Evolutionary conservation across 108 stramenopile species (phyloP).

Genomic region (Pseudonitzschia multistriata): DNA sequence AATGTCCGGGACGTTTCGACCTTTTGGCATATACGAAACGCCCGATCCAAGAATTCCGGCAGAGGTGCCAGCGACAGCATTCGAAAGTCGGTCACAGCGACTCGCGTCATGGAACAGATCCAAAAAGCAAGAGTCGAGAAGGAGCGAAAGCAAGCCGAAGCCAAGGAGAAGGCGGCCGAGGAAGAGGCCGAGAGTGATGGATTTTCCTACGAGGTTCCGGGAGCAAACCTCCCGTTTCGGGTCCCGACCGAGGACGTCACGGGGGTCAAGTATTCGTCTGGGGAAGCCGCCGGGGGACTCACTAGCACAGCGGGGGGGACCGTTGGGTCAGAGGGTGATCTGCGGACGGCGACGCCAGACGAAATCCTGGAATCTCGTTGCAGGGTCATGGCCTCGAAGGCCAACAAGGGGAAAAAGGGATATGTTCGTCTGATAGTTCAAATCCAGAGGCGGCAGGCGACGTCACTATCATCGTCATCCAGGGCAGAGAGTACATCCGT

Average conservation of each 20-base stretch:
- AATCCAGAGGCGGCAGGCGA: background rate
- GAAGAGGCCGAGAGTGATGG: background rate
- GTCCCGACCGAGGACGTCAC: slow-evolving; percentile 51
- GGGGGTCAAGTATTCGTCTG: slow-evolving; percentile 62
- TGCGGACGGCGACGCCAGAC: slow-evolving; percentile 68
- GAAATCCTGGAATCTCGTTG: slow-evolving; percentile 85
- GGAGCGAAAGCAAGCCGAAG: slow-evolving; percentile 7
- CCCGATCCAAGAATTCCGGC: slow-evolving; percentile 33
- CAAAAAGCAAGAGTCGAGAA: slow-evolving; percentile 18
- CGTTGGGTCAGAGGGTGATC: slow-evolving; percentile 12
- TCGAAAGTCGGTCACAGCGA: slow-evolving; percentile 70
- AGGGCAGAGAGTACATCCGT: background rate
- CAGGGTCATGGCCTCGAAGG: slow-evolving; percentile 38
- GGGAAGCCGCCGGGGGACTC: background rate
- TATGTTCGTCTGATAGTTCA: slow-evolving; percentile 45
- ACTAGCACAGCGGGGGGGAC: slow-evolving; percentile 32
- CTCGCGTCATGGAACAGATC: slow-evolving; percentile 80
- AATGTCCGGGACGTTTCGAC: slow-evolving; percentile 60
- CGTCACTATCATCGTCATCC: background rate
- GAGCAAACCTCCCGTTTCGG: slow-evolving; percentile 45
- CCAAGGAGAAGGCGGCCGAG: background rate
- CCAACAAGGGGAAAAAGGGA: slow-evolving; percentile 61
- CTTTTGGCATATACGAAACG: slow-evolving; percentile 65
- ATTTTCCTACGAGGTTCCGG: slow-evolving; percentile 8
- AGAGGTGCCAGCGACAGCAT: slow-evolving; percentile 18